A percentile compares a stretch with the other conserved stretches of the same genome.
Evolutionary conservation across 148 eudicot species (phyloP).

Genomic region (Talinum fruticosum): DNA sequence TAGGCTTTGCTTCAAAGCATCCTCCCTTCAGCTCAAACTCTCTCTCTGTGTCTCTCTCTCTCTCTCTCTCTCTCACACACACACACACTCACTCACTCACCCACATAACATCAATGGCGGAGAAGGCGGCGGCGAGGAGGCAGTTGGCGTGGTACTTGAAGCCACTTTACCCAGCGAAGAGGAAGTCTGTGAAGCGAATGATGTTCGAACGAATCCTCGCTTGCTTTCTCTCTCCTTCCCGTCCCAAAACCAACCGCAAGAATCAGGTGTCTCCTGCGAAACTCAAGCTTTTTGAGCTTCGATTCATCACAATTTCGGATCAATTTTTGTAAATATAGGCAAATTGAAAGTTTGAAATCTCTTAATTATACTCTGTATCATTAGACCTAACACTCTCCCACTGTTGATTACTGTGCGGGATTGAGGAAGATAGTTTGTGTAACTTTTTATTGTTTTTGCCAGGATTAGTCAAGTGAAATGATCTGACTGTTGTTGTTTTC

Average conservation of each 20-base stretch:
- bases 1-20: too few species aligned
- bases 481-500: too few species aligned
- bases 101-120: not conserved
- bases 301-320: not conserved
- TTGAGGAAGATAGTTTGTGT: too few species aligned
- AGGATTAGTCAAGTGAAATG: too few species aligned
- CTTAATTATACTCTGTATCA: too few species aligned
- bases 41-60: too few species aligned
- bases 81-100: too few species aligned
- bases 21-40: too few species aligned
- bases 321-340: not conserved
- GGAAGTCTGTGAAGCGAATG: constrained; percentile 8
- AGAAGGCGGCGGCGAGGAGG: not conserved
- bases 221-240: not conserved
- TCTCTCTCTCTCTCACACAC: not conserved
- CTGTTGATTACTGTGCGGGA: too few species aligned
- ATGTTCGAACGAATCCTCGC: not conserved
- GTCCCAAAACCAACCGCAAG: not conserved
- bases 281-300: not conserved
- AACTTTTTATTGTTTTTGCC: too few species aligned
- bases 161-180: not conserved
- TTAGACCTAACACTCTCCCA: too few species aligned
- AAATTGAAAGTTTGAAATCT: too few species aligned
- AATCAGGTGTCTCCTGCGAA: not conserved
- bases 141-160: not conserved